Evolutionary conservation across 495 filamentous ascomycete genomes (phyloP).

Genomic region (Acidomyces sp.): DNA sequence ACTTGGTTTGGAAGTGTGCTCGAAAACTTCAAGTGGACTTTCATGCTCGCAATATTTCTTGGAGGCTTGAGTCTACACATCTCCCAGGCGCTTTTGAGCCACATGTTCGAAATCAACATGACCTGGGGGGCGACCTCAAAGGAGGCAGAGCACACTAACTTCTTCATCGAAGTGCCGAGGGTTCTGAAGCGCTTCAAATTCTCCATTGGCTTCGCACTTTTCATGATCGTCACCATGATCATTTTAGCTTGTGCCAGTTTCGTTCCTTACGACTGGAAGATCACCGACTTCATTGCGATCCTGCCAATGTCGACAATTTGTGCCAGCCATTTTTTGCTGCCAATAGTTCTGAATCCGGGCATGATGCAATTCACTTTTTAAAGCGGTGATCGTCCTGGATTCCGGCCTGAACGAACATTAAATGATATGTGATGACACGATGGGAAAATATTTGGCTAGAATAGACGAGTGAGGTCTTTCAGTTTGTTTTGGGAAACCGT

Average conservation of each 20-base stretch:
- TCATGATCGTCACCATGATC: constrained; percentile 53
- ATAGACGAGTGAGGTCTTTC: too few species aligned
- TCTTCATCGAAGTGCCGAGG: constrained; percentile 69
- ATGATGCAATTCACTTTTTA: constrained; percentile 63
- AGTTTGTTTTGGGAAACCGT: too few species aligned
- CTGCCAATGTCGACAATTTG: constrained; percentile 64
- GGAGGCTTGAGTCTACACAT: constrained; percentile 38
- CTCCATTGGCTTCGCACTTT: constrained; percentile 51
- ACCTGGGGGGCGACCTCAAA: constrained; percentile 38
- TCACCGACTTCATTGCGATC: constrained; percentile 68
- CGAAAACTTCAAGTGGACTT: constrained; percentile 32
- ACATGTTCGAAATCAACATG: constrained; percentile 40
- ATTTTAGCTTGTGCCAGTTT: constrained; percentile 48
- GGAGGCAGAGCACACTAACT: constrained; percentile 57
- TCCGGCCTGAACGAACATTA: too few species aligned
- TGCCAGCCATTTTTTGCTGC: constrained; percentile 54
- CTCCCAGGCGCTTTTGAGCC: constrained; percentile 28
- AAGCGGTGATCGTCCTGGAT: too few species aligned
- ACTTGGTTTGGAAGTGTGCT: constrained; percentile 24
- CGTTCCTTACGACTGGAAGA: constrained; percentile 53
- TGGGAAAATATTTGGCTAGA: too few species aligned
- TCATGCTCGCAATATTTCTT: constrained; percentile 38
- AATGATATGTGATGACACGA: too few species aligned
- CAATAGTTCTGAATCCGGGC: constrained; percentile 62
- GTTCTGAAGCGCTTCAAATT: constrained; percentile 66